Evolutionary conservation across 192 early-diverging fungal species (phyloP).

Genomic region (Coemansia sp.): DNA sequence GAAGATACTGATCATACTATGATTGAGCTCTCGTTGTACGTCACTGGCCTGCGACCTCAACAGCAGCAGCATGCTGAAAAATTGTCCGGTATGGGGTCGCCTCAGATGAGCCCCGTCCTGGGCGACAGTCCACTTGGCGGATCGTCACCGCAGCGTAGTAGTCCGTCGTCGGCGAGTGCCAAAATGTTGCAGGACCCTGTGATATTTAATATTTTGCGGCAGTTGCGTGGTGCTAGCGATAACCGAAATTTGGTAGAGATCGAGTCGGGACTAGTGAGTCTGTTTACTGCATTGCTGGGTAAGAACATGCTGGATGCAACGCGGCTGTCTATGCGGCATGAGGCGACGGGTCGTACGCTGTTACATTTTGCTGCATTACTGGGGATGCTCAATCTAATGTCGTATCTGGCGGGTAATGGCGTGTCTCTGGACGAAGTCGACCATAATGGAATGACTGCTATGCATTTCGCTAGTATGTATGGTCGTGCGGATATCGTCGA

Average conservation of each 20-base stretch:
- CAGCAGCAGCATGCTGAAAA: slow-evolving; percentile 55
- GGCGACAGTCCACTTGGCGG: slow-evolving; percentile 21
- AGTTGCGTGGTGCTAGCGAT: slow-evolving; percentile 20
- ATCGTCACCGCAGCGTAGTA: slow-evolving; percentile 15
- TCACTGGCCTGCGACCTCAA: slow-evolving; percentile 79
- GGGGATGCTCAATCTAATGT: slow-evolving; percentile 59
- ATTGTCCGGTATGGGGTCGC: slow-evolving; percentile 11
- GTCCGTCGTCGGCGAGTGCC: slow-evolving; percentile 4
- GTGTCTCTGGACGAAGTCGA: slow-evolving; percentile 61
- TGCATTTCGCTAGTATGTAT: slow-evolving; percentile 71
- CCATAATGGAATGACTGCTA: slow-evolving; percentile 69
- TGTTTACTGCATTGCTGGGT: slow-evolving; percentile 25
- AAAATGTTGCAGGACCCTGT: slow-evolving; percentile 26
- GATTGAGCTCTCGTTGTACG: slow-evolving; percentile 87
- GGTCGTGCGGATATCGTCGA: slow-evolving; percentile 57
- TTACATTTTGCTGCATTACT: slow-evolving; percentile 69
- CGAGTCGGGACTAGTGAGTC: slow-evolving; percentile 33
- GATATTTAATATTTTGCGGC: slow-evolving; percentile 13
- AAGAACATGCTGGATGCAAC: slow-evolving; percentile 26
- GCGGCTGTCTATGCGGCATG: slow-evolving; percentile 31
- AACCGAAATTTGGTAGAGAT: slow-evolving; percentile 39
- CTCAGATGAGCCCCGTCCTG: slow-evolving; percentile 24
- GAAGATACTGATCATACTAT: slow-evolving; percentile 87
- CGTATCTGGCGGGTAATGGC: slow-evolving; percentile 51
- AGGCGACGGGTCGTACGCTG: slow-evolving; percentile 61